phyloP scores from a whole-genome alignment of 306 rosid species.

The Pterocarpus macrocarpus region DNA sequence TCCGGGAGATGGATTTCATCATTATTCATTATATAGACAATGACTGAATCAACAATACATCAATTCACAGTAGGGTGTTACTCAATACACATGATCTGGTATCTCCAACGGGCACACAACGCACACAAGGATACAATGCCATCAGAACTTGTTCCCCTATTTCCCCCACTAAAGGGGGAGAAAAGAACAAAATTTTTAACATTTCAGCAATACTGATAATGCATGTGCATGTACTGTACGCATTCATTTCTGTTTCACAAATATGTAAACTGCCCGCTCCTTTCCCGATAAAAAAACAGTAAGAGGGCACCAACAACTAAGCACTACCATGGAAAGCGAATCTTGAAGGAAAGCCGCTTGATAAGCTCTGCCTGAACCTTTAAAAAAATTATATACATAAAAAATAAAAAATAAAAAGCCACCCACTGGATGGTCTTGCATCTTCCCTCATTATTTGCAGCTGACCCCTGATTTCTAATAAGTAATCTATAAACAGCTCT shows the following conservation, averaged over 20 bases:
- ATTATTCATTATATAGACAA: no score
- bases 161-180: no score
- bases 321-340: not conserved
- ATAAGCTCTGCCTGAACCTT: no score
- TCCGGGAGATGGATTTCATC: no score
- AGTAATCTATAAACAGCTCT: not conserved
- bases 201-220: not conserved
- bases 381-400: no score
- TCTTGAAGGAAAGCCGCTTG: not conserved
- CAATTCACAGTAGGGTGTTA: no score
- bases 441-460: conserved; percentile 13
- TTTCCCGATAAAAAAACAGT: not conserved
- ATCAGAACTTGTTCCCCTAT: not conserved
- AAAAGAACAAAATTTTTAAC: no score
- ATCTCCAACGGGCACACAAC: not conserved
- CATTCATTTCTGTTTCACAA: not conserved
- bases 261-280: not conserved
- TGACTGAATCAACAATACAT: no score
- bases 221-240: not conserved
- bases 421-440: not conserved
- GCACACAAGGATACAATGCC: not conserved
- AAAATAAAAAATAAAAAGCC: no score
- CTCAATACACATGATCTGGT: not conserved
- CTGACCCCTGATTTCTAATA: conserved; percentile 12
- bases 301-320: not conserved